phyloP scores from a whole-genome alignment of 2,329 filamentous ascomycete species.

The Xylariales sp. region DNA sequence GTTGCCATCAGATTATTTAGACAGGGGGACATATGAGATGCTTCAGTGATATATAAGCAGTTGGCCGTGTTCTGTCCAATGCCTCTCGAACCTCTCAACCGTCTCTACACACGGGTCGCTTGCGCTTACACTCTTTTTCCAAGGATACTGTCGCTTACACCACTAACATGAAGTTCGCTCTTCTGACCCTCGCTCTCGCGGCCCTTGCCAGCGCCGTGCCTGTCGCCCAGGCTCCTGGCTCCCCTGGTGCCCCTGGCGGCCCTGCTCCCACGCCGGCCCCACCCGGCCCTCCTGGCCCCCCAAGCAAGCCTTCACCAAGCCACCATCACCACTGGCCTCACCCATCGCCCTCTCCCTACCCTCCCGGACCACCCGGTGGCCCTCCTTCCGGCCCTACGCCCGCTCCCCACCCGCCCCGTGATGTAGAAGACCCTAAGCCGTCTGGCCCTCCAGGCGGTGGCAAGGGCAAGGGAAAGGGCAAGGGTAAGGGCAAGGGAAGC shows the following conservation, averaged over 20 bases:
- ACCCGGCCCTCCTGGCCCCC: slow-evolving; percentile 2
- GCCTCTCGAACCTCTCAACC: background rate
- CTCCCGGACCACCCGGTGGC: background rate
- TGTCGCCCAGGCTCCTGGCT: slow-evolving; percentile 3
- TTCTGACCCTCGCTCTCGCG: slow-evolving; percentile 6
- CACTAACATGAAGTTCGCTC: slow-evolving; percentile 4
- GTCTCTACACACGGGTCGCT: slow-evolving; percentile 3
- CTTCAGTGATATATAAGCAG: slow-evolving; percentile 5
- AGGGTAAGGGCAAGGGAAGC: too few relatives aligned
- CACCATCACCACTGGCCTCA: slow-evolving; percentile 1
- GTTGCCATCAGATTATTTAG: too few relatives aligned
- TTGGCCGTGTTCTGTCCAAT: background rate
- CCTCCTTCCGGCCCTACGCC: background rate
- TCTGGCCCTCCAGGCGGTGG: too few relatives aligned
- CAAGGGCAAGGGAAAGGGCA: too few relatives aligned
- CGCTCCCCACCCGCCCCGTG: background rate
- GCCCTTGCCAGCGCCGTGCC: slow-evolving; percentile 2
- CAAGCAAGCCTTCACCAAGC: background rate
- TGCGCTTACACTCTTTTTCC: slow-evolving; percentile 1
- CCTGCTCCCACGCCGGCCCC: too few relatives aligned
- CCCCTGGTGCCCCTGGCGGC: background rate
- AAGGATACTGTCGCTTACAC: slow-evolving; percentile 2
- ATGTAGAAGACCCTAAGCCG: too few relatives aligned
- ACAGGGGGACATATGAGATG: too few relatives aligned
- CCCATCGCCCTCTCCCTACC: background rate